Evolutionary conservation across 257 asterid genomes (phyloP), one percentile per base, ranked within the genome.

Genomic region (Echium plantagineum): DNA sequence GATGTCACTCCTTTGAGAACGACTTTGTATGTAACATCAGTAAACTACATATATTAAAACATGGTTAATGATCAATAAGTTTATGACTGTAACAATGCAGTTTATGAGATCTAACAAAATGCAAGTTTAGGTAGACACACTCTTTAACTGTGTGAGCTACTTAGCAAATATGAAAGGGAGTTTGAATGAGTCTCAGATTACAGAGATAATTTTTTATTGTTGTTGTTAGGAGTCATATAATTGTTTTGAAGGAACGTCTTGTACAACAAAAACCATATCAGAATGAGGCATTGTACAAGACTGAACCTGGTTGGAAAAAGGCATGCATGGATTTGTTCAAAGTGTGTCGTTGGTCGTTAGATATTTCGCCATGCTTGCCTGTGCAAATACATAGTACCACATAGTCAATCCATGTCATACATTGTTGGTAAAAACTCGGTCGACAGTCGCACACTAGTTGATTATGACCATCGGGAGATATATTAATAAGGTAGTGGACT

Each of bases 281-380:
- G 72, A 74, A 71, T 78, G 90, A 83, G 77, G 77, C 76, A 70
- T 74, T 75, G 94, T 86, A 89, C 94, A 89, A 84, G 94, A 84
- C 97, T 80, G 90, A 80, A 84, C 95, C 94, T 86, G 90, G 79
- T 6, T 7, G 48, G 48, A 38, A 38, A 72, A 72, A 52, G 72
- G 70, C 72, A 78, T 74, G 79, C 75, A 81, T 71, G 78, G 78
- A 72, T 72, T 75, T 77, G 76, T 3, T 75, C 66, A 42, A 42
- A 42, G 15, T 38, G 48, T 38, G 48, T 70, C 75, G 57, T 66
- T 77, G 81, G 64, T 66, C 77, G 75, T 77, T 75, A 82, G 76
- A 72, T 65, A 77, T 71, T 71, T 63, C 79, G 75, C 83, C 90
- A 69, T 68, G 66, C 66, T 76, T 38, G 70, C 94, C 89, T 82